Evolutionary conservation across 345 rosid species (phyloP), one percentile per base, ranked within the genome.

Genomic region (Lagerstroemia speciosa): DNA sequence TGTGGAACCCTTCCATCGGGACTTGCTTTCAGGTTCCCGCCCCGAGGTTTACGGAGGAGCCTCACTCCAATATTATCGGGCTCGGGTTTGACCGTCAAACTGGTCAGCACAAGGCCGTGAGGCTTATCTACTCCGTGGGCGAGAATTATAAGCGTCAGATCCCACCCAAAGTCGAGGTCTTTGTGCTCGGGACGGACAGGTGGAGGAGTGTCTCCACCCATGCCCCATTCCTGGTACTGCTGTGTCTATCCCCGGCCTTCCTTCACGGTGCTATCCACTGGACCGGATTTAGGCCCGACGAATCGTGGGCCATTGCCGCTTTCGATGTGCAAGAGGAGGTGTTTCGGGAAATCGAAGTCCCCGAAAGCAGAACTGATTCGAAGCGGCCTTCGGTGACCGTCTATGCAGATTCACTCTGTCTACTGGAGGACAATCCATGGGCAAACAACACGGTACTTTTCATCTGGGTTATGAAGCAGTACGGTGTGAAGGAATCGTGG

Each of bases 381-480:
- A 20, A 31, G 8, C 8, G 31, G 53, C 29, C 63, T 82, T 67
- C 73, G 1, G 48, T 82, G 38, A 53, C 43, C 8, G 52, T 53
- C 27, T 69, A 50, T 37, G 29, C 14, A 3, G 48, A 66, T 8
- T 67, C 62, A 3, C 70, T 82, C 14, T 66, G 72, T 61, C 67
- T 82, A 61, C n/a, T n/a, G n/a, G n/a, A n/a, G n/a, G n/a, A n/a
- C n/a, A n/a, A n/a, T n/a, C n/a, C n/a, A 8, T 4, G 75, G 74
- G 53, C 3, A 10, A 12, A 43, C 61, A 73, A 68, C 3, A 36
- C 27, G 32, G 64, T 3, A 38, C 63, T 58, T 1, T 73, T 77
- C 69, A 58, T 82, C 48, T 82, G 85, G 85, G 75, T 75, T 43
- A 68, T 79, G 81, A 69, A 60, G 34, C 74, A 73, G 68, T 73